Evolutionary conservation across 2,329 filamentous ascomycete species (phyloP).

Genomic region (Ophiostoma populinum): DNA sequence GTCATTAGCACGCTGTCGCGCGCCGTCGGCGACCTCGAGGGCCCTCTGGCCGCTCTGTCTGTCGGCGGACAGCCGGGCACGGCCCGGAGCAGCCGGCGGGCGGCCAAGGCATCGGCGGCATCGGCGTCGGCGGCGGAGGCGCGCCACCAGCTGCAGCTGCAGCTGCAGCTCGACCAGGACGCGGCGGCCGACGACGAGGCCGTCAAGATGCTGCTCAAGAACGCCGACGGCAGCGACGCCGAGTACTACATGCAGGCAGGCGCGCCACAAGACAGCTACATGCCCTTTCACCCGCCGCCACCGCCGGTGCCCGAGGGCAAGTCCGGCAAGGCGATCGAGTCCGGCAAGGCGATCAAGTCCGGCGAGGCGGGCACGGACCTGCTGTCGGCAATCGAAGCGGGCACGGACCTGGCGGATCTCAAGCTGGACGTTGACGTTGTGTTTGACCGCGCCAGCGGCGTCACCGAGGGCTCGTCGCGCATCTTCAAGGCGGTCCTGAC

Average conservation of each 20-base stretch:
- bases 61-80: conserved; percentile 16
- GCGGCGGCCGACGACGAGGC: conserved; percentile 17
- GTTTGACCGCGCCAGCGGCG: conserved; percentile 19
- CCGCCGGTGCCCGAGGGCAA: conserved; percentile 57
- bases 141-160: conserved; percentile 9
- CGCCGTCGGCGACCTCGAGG: conserved; percentile 41
- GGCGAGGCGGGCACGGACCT: conserved; percentile 20
- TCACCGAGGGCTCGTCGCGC: conserved; percentile 19
- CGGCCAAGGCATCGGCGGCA: conserved; percentile 15
- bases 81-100: background rate
- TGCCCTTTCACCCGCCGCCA: conserved; percentile 76
- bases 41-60: conserved; percentile 36
- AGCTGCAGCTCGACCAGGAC: conserved; percentile 4
- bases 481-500: conserved; percentile 48
- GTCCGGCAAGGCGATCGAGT: too few species aligned
- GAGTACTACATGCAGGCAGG: conserved; percentile 49
- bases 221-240: conserved; percentile 37
- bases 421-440: conserved; percentile 9
- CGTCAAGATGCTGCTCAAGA: conserved; percentile 31
- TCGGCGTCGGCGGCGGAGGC: conserved; percentile 6
- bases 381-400: conserved; percentile 30
- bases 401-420: too few species aligned
- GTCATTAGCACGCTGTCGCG: conserved; percentile 51
- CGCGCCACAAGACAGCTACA: conserved; percentile 49
- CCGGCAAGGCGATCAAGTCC: background rate